Base-by-base conservation (phyloP, 768 basidiomycete genomes). In the Phylloporus arenicola region DNA sequence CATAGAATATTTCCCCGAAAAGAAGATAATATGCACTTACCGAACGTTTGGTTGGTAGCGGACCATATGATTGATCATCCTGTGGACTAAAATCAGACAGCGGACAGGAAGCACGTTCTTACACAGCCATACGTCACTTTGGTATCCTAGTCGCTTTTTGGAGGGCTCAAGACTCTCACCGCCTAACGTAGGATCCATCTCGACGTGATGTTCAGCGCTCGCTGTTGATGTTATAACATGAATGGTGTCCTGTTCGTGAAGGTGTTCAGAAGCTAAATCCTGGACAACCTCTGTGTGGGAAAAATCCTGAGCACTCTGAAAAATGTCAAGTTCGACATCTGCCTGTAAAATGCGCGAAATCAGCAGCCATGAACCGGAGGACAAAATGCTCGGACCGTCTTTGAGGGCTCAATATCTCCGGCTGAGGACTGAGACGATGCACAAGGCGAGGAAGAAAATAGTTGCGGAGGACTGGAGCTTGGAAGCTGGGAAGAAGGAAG, bases 381-480 rank as follows among this genome's bases (percentile, higher is more conserved):
- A 37, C 20, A 12, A 41, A 41, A 39, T 13, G 6, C 14, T 48
- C 59, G 11, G 37, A 65, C 66, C 59, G 19, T 54, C 43, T 53
- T 51, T 10, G 52, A 42, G n/a, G 45, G 31, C 14, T 55, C 55
- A 33, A 17, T 13, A 16, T 35, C 55, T 10, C 37, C 34, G 6
- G 46, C 52, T 2, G 67, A 65, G 19, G 69, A 68, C 37, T 64
- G 64, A 24, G 72, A 71, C 12, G 62, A 67, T 29, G 52, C 57
- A n/a, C 61, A 54, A 5, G 76, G 72, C 7, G 77, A 75, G 43
- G 76, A 70, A 52, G 71, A 68, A 57, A 78, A 71, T 35, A 73
- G n/a, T 16, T 63, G 60, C 8, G 62, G 57, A 43, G 80, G 78
- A 54, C 77, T 81, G 10, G 80, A 81, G 52, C 72, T 75, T 24